These are phyloP conservation scores for Porcisia hertigi DNA, from an alignment of 208 protist genomes.

Conservation along the genomic window DNA sequence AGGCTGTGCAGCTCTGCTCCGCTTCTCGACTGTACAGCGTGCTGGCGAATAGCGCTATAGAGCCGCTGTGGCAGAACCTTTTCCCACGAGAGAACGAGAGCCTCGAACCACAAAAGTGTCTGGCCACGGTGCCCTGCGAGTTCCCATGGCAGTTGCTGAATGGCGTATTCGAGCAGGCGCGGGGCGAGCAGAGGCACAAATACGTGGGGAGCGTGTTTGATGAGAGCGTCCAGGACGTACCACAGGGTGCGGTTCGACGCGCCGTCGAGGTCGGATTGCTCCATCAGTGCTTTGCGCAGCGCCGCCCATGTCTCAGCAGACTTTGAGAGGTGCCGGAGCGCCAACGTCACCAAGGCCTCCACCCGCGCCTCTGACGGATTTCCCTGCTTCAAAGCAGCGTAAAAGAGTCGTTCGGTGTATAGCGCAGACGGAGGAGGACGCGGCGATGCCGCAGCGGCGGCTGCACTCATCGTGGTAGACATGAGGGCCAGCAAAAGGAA, in stretches of 20 bases:
- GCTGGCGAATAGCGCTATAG: constrained; percentile 46
- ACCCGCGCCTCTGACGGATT: constrained; percentile 52
- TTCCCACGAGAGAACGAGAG: constrained; percentile 72
- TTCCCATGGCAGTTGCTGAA: constrained; percentile 72
- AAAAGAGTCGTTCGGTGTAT: constrained; percentile 65
- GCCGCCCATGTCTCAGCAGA: constrained; percentile 65
- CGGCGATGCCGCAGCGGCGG: constrained; percentile 3
- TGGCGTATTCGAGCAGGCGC: constrained; percentile 67
- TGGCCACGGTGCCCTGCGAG: constrained; percentile 20
- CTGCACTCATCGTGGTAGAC: background rate
- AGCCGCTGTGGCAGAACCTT: constrained; percentile 47
- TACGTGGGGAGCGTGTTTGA: constrained; percentile 77
- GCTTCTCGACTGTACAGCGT: constrained; percentile 63
- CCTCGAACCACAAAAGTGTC: constrained; percentile 57
- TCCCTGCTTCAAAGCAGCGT: constrained; percentile 49
- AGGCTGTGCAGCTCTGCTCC: constrained; percentile 60
- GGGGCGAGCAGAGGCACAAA: constrained; percentile 72
- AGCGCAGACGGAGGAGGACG: constrained; percentile 17
- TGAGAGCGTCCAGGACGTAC: constrained; percentile 72
- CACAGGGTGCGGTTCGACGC: constrained; percentile 62
- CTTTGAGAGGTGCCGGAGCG: constrained; percentile 56
- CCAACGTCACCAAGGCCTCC: constrained; percentile 60
- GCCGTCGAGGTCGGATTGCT: constrained; percentile 43
- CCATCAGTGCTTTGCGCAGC: constrained; percentile 63
- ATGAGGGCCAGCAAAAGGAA: too few relatives aligned